Base-by-base conservation (phyloP, 2,329 filamentous ascomycete genomes). In the Aureobasidium pullulans region DNA sequence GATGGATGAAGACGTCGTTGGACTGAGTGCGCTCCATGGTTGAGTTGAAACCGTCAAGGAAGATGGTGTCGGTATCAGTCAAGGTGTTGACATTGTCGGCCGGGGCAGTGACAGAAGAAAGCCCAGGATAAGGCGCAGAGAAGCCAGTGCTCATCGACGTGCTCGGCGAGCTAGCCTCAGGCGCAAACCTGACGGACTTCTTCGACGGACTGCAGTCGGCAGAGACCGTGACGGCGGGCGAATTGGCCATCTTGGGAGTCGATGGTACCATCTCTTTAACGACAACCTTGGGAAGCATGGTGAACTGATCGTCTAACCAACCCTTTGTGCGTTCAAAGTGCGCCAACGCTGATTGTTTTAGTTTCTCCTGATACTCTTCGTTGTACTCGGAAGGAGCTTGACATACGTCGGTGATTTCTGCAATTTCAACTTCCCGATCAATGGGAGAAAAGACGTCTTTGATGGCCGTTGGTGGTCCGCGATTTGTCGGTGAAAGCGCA, bases 11-110 rank as follows among this genome's bases (percentile, higher is more conserved):
- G 9, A 87, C 85, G 72, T 97, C 94, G 16, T 80, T 77, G 57
- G 83, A 84, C 29, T 66, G 62, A 13, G 84, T 84, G 34, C 83
- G 83, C 61, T 88, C 81, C 47, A 86, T 77, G 65, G 89, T 82
- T 68, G 87, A 85, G 65, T 90, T 85, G 71, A 96, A 96, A 9
- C 90, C 90, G 62, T 89, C 87, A 75, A 91, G 93, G 73, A 96
- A 96, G 5, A 92, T 88, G 3, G 87, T 86, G 68, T 94, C 89
- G 65, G 61, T 4, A 9, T 28, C 7, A 29, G 36, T 4, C 3
- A 36, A 31, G 15, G 31, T n/a, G 29, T 10, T 23, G 13, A 39
- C 54, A 31, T 7, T 37, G n/a, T 40, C 10, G 11, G 10, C 31
- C 9, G 8, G 13, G 29, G 36, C 36, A 36, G 42, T 43, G 37